phyloP scores from a whole-genome alignment of 1,284 basidiomycete species.

The Tilletia walkeri region DNA sequence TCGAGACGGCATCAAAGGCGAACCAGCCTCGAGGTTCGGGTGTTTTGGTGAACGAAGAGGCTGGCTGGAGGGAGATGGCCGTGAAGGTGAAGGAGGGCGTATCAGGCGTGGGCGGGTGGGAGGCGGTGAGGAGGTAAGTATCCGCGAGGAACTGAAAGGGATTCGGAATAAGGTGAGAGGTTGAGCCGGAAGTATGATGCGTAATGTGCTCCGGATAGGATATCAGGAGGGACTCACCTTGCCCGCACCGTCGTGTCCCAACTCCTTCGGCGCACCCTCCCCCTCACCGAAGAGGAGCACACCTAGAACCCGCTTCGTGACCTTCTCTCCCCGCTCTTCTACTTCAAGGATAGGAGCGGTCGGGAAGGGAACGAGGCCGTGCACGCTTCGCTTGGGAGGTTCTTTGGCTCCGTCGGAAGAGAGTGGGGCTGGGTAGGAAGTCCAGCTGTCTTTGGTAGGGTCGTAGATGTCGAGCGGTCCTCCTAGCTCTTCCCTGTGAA shows the following conservation, averaged over 20 bases:
- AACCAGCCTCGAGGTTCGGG: constrained; percentile 54
- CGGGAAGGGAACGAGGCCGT: constrained; percentile 26
- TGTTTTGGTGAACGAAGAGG: constrained; percentile 9
- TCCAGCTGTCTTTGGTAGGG: constrained; percentile 12
- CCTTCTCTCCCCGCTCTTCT: background rate
- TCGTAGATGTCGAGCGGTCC: constrained; percentile 52
- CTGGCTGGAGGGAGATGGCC: background rate
- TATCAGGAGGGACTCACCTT: constrained; percentile 26
- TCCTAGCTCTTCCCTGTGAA: constrained; percentile 46
- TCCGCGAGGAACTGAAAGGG: constrained; percentile 24
- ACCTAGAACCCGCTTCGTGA: constrained; percentile 34
- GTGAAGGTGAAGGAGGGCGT: constrained; percentile 1
- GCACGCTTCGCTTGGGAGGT: constrained; percentile 24
- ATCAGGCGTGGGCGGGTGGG: background rate
- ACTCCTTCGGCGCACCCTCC: constrained; percentile 47
- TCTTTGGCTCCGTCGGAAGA: constrained; percentile 18
- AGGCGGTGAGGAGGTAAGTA: constrained; percentile 19
- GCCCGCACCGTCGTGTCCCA: constrained; percentile 55
- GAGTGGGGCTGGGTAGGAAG: constrained; percentile 18
- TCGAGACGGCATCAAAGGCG: constrained; percentile 30
- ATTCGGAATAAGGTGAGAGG: background rate
- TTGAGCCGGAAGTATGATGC: background rate
- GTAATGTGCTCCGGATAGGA: background rate
- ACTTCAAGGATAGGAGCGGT: background rate
- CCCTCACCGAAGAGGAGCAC: constrained; percentile 55